Conservation (phyloP, 1,139 yeast genomes). For the Yamadazyma sp. region DNA sequence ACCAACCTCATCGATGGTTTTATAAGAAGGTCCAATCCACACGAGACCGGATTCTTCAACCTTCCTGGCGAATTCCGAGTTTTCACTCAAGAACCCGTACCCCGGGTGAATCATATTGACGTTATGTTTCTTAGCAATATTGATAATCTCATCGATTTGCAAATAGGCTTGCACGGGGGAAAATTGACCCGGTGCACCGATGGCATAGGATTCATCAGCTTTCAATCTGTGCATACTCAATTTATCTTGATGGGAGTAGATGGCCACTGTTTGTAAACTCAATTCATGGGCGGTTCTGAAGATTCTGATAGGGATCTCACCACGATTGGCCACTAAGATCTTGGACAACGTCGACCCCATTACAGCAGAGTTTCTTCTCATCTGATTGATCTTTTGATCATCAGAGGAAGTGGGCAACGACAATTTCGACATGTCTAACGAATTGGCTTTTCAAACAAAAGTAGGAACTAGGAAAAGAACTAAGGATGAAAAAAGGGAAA, state of each 20-base stretch:
- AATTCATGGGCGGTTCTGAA: slow-evolving; percentile 98
- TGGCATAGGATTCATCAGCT: slow-evolving; percentile 90
- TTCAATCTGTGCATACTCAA: slow-evolving; percentile 92
- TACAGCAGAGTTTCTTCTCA: slow-evolving; percentile 64
- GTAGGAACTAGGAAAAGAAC: too few species aligned
- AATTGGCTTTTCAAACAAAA: slow-evolving; percentile 2
- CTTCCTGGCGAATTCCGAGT: slow-evolving; percentile 89
- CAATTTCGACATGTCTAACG: slow-evolving; percentile 15
- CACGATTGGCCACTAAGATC: slow-evolving; percentile 90
- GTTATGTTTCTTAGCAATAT: slow-evolving; percentile 80
- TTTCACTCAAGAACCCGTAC: slow-evolving; percentile 93
- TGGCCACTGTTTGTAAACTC: slow-evolving; percentile 96
- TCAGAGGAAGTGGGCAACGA: slow-evolving; percentile 18
- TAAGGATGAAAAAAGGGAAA: too few species aligned
- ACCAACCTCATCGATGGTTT: slow-evolving; percentile 94
- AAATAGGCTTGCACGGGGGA: slow-evolving; percentile 96
- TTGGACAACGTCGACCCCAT: slow-evolving; percentile 64
- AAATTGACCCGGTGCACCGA: slow-evolving; percentile 85
- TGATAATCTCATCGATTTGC: slow-evolving; percentile 92
- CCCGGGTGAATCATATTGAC: slow-evolving; percentile 99
- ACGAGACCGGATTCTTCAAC: slow-evolving; percentile 90
- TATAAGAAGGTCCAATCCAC: slow-evolving; percentile 93
- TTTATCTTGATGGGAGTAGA: slow-evolving; percentile 95
- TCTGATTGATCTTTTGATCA: slow-evolving; percentile 37
- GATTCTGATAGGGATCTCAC: slow-evolving; percentile 87